Evolutionary conservation across 2,329 filamentous ascomycete genomes (phyloP).

Genomic region (Ceratocystis alfenasii): DNA sequence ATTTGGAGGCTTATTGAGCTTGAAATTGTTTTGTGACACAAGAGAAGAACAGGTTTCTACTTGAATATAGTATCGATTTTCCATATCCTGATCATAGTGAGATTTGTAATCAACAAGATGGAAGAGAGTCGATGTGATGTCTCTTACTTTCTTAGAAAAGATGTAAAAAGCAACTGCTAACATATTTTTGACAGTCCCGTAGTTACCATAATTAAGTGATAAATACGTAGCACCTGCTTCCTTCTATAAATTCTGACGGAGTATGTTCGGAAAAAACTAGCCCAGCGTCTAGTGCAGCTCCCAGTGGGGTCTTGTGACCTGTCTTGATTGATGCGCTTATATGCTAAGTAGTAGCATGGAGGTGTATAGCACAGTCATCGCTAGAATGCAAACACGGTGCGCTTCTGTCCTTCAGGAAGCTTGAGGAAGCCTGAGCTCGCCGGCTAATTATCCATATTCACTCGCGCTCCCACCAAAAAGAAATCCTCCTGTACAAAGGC

Average conservation of each 20-base stretch:
- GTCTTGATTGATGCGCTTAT: slow-evolving; percentile 9
- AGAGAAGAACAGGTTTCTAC: neutral
- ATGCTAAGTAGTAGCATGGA: neutral
- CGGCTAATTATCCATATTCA: neutral
- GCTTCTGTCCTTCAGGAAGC: neutral
- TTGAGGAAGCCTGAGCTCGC: neutral
- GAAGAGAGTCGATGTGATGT: no score
- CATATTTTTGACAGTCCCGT: neutral
- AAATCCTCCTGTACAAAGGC: neutral
- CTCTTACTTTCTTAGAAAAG: no score
- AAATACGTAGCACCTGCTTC: neutral
- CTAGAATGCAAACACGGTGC: neutral
- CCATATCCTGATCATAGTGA: neutral
- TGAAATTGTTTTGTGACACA: neutral
- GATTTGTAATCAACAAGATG: no score
- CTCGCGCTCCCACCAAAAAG: neutral
- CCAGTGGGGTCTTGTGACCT: neutral
- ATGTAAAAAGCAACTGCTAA: neutral
- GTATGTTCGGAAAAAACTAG: neutral
- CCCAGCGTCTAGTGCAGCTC: neutral
- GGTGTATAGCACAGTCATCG: neutral
- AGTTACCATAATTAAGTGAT: neutral
- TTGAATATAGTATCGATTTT: neutral
- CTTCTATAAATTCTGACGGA: neutral
- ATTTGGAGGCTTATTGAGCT: neutral